These are phyloP conservation scores for Rhodotorula kratochvilovae DNA, from an alignment of 768 basidiomycete species.

Conservation along the genomic window DNA sequence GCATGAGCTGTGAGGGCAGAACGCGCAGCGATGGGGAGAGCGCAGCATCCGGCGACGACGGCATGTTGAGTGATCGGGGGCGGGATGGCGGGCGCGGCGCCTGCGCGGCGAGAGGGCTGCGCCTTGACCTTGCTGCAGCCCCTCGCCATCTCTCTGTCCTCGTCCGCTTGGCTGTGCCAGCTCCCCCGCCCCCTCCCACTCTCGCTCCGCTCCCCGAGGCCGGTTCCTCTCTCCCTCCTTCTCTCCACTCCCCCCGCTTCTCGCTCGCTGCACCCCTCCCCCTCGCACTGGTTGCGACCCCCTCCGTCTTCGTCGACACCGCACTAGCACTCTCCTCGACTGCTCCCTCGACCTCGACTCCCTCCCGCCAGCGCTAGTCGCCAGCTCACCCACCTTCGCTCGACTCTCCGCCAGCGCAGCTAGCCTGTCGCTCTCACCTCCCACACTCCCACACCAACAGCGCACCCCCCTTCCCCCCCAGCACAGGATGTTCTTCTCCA, in stretches of 20 bases:
- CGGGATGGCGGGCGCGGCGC: no score
- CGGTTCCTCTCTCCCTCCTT: slow-evolving; percentile 28
- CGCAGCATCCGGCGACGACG: no score
- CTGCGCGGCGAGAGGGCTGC: neutral
- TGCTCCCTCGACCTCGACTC: neutral
- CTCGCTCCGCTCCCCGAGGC: slow-evolving; percentile 1
- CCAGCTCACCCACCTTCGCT: neutral
- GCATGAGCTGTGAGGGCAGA: no score
- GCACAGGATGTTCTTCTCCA: slow-evolving; percentile 18
- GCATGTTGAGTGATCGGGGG: no score
- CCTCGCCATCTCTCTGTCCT: slow-evolving; percentile 24
- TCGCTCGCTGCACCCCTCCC: neutral
- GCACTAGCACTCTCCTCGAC: neutral
- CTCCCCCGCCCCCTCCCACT: neutral
- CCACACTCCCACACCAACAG: neutral
- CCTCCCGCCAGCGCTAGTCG: slow-evolving; percentile 18
- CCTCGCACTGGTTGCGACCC: slow-evolving; percentile 15
- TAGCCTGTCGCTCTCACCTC: slow-evolving; percentile 14
- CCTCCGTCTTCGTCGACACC: neutral
- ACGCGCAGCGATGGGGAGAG: no score
- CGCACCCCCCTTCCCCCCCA: no score
- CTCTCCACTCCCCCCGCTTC: neutral
- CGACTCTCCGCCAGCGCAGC: slow-evolving; percentile 12
- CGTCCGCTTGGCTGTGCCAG: neutral
- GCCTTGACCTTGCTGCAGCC: neutral